Conservation (phyloP, 2,329 filamentous ascomycete genomes). For the Nothophoma quercina region DNA sequence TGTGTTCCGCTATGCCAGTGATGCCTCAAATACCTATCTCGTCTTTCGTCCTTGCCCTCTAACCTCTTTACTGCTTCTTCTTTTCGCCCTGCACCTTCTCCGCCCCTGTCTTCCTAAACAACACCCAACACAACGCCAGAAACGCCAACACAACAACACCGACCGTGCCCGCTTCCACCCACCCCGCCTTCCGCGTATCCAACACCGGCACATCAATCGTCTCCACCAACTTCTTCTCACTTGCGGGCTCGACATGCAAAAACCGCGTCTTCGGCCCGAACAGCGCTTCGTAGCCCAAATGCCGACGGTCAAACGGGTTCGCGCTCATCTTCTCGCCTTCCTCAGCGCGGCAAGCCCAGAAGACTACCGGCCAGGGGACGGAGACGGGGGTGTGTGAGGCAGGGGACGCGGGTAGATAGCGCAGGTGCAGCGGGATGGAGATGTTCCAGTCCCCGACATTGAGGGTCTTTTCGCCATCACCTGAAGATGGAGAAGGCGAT, state of each 20-base stretch:
- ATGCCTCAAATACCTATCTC: neutral
- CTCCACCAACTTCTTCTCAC: constrained; percentile 7
- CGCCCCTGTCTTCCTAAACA: constrained; percentile 35
- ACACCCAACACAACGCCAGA: constrained; percentile 53
- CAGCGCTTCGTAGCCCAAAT: constrained; percentile 84
- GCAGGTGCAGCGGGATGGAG: constrained; percentile 82
- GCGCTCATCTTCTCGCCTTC: constrained; percentile 71
- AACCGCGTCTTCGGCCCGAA: constrained; percentile 82
- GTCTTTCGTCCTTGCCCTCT: too few species aligned
- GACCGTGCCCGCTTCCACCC: constrained; percentile 55
- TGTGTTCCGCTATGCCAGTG: neutral
- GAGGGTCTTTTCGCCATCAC: too few species aligned
- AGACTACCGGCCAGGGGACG: constrained; percentile 83
- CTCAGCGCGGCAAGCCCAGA: constrained; percentile 84
- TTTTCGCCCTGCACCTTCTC: constrained; percentile 20
- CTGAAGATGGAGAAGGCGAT: constrained; percentile 51
- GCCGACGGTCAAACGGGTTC: constrained; percentile 85
- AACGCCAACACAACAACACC: constrained; percentile 54
- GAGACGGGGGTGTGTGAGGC: constrained; percentile 52
- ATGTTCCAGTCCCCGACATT: constrained; percentile 71
- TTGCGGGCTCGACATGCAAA: constrained; percentile 67
- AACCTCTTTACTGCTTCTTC: constrained; percentile 33
- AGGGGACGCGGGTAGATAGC: constrained; percentile 69
- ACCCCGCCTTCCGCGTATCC: constrained; percentile 28
- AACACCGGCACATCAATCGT: constrained; percentile 13